Base-by-base conservation (phyloP, 2,329 filamentous ascomycete species). In the Aspergillus sp. region DNA sequence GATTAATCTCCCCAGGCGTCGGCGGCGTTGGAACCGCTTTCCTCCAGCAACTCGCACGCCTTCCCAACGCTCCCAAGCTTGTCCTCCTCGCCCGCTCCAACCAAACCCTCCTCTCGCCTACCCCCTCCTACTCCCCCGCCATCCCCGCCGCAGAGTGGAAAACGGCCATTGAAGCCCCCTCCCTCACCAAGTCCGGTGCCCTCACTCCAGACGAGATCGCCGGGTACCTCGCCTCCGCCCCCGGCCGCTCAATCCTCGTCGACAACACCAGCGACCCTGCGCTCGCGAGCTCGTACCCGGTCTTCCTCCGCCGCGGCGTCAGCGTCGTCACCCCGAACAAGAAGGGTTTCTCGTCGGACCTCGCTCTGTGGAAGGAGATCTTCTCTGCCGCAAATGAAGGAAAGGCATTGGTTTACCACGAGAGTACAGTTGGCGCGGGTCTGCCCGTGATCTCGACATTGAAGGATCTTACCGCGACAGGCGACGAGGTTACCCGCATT, bases 241-340 rank as follows among this genome's bases (percentile, higher is more conserved):
- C 92, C 2, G 85, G 87, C 60, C 90, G 90, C 72, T 87, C 89
- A 44, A 82, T 99, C 45, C 81, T 99, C 31, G 88, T 99, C 64
- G 95, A 99, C 83, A 98, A 98, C 80, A 99, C 95, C 52, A 96
- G 90, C 77, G 93, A 91, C 66, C 89, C 93, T 68, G 87, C 90
- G 63, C 83, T 99, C 31, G 95, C 93, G 49, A 85, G 90, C 60
- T 79, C 85, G 31, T 99, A 99, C 76, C 93, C 95, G 1, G 75
- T 84, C 47, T 90, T 96, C 75, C 81, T 99, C 60, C 83, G 85
- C 68, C 85, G 87, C 62, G 93, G 93, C 12, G 88, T 99, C 75
- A 93, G 87, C 76, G 87, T 99, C 67, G 91, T 98, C 27, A 99
- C 95, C 1, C 93, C 95, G 44, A 99, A 98, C 83, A 99, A 99